phyloP scores from a whole-genome alignment of 2,329 filamentous ascomycete species.

The Trichoderma sp. region DNA sequence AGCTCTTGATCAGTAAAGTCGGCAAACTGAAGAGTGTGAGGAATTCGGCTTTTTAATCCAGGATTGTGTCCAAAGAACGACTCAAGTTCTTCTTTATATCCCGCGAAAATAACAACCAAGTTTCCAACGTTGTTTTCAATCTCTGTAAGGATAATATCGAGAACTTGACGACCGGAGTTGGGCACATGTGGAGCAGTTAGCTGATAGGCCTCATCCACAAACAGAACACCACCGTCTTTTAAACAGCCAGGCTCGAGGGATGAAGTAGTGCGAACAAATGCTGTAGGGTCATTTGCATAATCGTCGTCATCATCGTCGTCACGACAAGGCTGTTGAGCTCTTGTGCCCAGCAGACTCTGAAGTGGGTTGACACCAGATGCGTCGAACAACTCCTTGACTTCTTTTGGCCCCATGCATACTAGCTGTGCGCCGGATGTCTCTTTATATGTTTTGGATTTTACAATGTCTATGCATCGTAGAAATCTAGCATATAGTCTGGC shows the following conservation, averaged over 20 bases:
- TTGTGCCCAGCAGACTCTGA: not conserved
- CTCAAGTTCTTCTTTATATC: slow-evolving; percentile 15
- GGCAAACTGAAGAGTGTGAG: not conserved
- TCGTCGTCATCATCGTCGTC: not conserved
- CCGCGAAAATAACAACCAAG: not conserved
- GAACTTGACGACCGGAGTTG: not conserved
- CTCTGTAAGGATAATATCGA: slow-evolving; percentile 4
- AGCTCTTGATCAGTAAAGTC: not conserved
- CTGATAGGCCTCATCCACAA: slow-evolving; percentile 16
- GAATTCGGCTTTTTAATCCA: slow-evolving; percentile 16
- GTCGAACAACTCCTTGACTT: not conserved
- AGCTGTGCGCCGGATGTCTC: slow-evolving; percentile 12
- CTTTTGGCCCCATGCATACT: not conserved
- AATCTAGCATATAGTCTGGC: slow-evolving; percentile 9
- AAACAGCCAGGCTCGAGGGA: not conserved
- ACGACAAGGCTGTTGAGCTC: not conserved
- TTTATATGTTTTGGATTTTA: slow-evolving; percentile 1
- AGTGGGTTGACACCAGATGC: not conserved
- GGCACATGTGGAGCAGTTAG: not conserved
- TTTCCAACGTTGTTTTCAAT: slow-evolving; percentile 4
- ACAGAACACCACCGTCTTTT: not conserved
- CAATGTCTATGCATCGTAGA: not conserved
- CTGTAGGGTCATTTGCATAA: not conserved
- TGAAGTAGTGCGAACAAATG: not conserved
- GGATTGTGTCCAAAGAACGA: slow-evolving; percentile 11